Evolutionary conservation across 1,139 yeast species (phyloP), one percentile per base, ranked within the genome.

Genomic region (Meyerozyma athensensis): DNA sequence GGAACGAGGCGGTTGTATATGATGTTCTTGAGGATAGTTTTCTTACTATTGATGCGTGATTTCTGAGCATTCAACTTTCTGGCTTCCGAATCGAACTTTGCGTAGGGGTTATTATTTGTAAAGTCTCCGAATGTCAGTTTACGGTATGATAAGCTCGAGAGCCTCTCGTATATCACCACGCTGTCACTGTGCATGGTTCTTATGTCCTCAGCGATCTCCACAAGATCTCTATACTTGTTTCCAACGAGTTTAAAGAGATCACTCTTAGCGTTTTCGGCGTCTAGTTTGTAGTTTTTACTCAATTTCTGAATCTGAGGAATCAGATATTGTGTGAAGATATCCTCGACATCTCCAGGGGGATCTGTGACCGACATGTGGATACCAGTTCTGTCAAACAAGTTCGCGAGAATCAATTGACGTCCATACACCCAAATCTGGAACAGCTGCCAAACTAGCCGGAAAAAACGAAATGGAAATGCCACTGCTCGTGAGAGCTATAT

Each of bases 141-240:
- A 21, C 53, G 53, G 41, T 63, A 69, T 2, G 73, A 61, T 18
- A 70, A 52, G 34, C 58, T 53, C 1, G 70, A 49, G 13, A 70
- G 45, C 7, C 50, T 46, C 7, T 50, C 47, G 35, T 68, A 65
- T 3, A 63, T 52, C 1, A 39, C 42, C 8, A 48, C 46, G 1
- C 77, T 66, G 8, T 66, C 48, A 2, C 52, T 50, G 44, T 75
- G 66, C 79, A 82, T 79, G 5, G 59, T 60, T 30, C 73, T 74
- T 26, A 84, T 80, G 42, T 78, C 77, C 49, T 83, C 89, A 1
- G 90, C 86, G 5, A 84, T 82, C 28, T 73, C 65, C 26, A 84
- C 67, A 48, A 84, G 63, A 47, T 83, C 89, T 38, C 86, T 64
- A 54, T 82, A 83, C 52, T 81, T 78, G 30, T 61, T 61, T 3